phyloP scores from a whole-genome alignment of 352 stramenopile genomes.

The Phytophthora syringae region DNA sequence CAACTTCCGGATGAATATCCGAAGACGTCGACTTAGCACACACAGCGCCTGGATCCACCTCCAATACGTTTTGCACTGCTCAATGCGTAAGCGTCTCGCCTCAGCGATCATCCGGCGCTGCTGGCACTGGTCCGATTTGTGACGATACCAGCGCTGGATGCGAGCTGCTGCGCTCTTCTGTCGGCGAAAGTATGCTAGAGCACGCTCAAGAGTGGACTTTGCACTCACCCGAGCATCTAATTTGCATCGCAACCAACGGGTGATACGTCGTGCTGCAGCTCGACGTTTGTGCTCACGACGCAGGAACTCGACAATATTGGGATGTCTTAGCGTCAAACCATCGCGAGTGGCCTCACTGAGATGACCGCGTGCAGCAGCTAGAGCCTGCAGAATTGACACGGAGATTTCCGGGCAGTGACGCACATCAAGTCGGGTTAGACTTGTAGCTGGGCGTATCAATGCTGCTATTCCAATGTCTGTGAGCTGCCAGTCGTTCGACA shows the following conservation, averaged over 20 bases:
- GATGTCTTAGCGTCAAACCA: constrained; percentile 56
- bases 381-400: constrained; percentile 36
- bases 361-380: constrained; percentile 47
- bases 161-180: constrained; percentile 47
- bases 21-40: constrained; percentile 36
- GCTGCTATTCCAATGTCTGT: constrained; percentile 55
- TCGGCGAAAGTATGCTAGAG: constrained; percentile 48
- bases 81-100: constrained; percentile 28
- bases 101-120: constrained; percentile 35
- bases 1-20: constrained; percentile 41
- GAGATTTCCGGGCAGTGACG: constrained; percentile 75
- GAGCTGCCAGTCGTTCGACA: constrained; percentile 80
- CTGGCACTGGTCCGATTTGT: constrained; percentile 27
- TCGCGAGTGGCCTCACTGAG: constrained; percentile 43
- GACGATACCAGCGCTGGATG: constrained; percentile 65
- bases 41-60: constrained; percentile 38
- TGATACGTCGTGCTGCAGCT: constrained; percentile 46
- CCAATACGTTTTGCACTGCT: constrained; percentile 39
- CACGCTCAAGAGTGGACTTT: constrained; percentile 50
- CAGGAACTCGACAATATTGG: constrained; percentile 56
- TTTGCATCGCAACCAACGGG: constrained; percentile 47
- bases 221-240: constrained; percentile 39
- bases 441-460: constrained; percentile 30
- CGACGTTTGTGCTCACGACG: constrained; percentile 34
- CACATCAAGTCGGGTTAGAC: constrained; percentile 53